phyloP scores from a whole-genome alignment of 257 asterid genomes.

The Marsdenia floribunda region DNA sequence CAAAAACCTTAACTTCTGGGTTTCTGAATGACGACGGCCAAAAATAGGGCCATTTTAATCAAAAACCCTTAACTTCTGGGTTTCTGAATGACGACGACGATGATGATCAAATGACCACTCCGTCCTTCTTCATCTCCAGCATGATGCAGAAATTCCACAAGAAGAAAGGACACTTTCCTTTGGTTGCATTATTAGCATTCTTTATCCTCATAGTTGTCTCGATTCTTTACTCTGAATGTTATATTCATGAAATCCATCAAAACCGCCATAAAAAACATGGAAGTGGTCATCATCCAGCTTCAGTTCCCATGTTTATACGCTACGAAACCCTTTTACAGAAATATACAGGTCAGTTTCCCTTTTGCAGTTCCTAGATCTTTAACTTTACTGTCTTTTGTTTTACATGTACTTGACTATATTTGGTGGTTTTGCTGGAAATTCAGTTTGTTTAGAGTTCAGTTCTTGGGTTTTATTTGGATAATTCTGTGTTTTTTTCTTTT shows the following conservation, averaged over 20 bases:
- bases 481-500: not conserved
- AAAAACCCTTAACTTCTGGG: not conserved
- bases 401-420: not conserved
- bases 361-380: not conserved
- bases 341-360: conserved; percentile 34
- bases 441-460: not conserved
- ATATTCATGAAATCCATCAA: conserved; percentile 42
- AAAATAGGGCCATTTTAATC: too few species aligned
- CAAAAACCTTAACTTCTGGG: too few species aligned
- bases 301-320: conserved; percentile 22
- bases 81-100: not conserved
- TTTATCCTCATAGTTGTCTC: conserved; percentile 49
- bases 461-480: not conserved
- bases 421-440: not conserved
- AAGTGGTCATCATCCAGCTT: conserved; percentile 20
- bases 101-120: not conserved
- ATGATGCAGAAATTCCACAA: conserved; percentile 63
- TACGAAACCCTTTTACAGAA: conserved; percentile 29
- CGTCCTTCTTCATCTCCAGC: not conserved
- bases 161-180: conserved; percentile 55
- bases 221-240: conserved; percentile 52
- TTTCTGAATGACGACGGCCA: too few species aligned
- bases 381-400: conserved; percentile 1
- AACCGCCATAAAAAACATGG: conserved; percentile 1
- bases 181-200: conserved; percentile 39